Evolutionary conservation across 768 basidiomycete genomes (phyloP), one percentile per base, ranked within the genome.

Genomic region (Flagelloscypha sp.): DNA sequence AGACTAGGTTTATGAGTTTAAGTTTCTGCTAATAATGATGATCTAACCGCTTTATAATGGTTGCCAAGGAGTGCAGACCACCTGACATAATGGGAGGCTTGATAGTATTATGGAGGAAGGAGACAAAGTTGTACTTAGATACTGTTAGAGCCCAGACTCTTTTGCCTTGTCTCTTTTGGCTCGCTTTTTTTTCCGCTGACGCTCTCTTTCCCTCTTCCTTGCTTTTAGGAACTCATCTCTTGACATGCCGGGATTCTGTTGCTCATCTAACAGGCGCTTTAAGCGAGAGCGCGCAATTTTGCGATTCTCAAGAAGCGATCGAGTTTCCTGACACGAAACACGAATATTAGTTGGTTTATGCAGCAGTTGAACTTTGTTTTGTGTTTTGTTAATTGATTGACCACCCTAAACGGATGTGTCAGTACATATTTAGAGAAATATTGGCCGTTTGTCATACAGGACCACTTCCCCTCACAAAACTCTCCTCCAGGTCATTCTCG

Each of bases 311-410:
- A 74, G 62, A 30, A 92, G 59, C 2, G 88, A 92, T 29, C 92
- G 80, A 5, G 90, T 92, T 49, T 87, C 79, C 56, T 97, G 92
- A 51, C 87, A 90, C 3, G 75, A 64, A 10, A 94, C 84, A 24
- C 92, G 78, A 33, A 93, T 68, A 5, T 89, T 86, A 13, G 86
- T 88, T 2, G 92, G 90, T 46, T 78, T 82, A 54, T 97, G 92
- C 25, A 88, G 61, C 19, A 97, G 66, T 52, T 90, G 88, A 18
- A 94, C 90, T 51, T 87, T 84, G 58, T 92, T 79, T 65, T 82
- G 74, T 41, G 87, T 89, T 64, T 95, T 97, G 67, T 97, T 94
- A 54, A 94, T 80, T 18, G 88, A 90, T 67, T 97, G 92, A n/a
- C 92, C 92, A 19, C 92, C 92, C 71, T 72, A 48, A 38, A 51